Base-by-base conservation (phyloP, 2,329 filamentous ascomycete genomes). In the Ampelomyces quisqualis region DNA sequence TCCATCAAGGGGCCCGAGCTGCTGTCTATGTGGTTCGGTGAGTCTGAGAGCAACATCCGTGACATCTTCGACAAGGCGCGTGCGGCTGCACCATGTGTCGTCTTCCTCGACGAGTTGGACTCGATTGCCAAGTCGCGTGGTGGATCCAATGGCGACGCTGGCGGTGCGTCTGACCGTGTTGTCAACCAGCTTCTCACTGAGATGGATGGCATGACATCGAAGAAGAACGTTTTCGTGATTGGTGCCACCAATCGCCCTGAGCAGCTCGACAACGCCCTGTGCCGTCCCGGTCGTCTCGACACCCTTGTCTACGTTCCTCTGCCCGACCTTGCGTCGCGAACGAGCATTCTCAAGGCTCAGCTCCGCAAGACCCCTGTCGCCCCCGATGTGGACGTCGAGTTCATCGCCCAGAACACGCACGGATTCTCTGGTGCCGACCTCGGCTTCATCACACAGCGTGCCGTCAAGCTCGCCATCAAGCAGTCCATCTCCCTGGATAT, bases 161-260 rank as follows among this genome's bases (percentile, higher is more conserved):
- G 93, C 54, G 93, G 93, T 81, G 93, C 93, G 53, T 97, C 91
- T 32, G 94, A 98, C 75, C 93, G 94, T 84, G 93, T 98, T 60
- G 93, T 98, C 72, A 98, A 98, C 79, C 94, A 98, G 79, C 90
- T 98, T 69, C 77, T 98, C 67, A 98, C 93, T 57, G 89, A 97
- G 82, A 96, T 97, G 91, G 91, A 97, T 59, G 91, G 91, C 63
- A 97, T 97, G 91, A 97, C 91, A 31, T 96, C 91, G 26, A 98
- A 98, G 88, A 98, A 98, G 87, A 98, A 98, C 70, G 93, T 98
- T 53, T 98, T 98, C 74, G 93, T 98, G 55, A 98, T 98, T 62
- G 93, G 93, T 70, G 93, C 93, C 31, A 98, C 93, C 73, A 98
- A 98, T 79, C 82, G 93, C 77, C 93, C 93, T 29, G 93, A 98